Conservation (phyloP, 805 yeast species). For the Lipomyces oligophaga region DNA sequence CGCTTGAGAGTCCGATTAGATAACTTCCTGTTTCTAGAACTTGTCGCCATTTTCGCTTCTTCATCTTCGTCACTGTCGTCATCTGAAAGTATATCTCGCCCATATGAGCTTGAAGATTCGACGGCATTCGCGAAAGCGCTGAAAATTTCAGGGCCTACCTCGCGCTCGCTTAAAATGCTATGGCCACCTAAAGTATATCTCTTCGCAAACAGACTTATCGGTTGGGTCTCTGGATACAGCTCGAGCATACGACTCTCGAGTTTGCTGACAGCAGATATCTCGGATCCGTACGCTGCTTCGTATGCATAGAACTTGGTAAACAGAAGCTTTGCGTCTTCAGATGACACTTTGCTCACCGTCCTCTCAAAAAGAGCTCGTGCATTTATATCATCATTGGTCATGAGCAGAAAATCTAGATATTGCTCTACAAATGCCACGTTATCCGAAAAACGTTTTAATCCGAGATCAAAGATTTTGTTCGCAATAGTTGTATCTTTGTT, state of each 20-base stretch:
- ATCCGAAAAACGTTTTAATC: constrained; percentile 54
- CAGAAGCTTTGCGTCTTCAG: constrained; percentile 43
- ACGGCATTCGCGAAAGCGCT: no score
- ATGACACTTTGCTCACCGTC: constrained; percentile 54
- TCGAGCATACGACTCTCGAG: constrained; percentile 65
- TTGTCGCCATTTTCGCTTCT: not conserved
- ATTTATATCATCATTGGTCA: constrained; percentile 64
- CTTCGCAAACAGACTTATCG: constrained; percentile 40
- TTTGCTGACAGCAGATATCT: constrained; percentile 58
- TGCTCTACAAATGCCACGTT: constrained; percentile 60
- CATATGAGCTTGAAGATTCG: no score
- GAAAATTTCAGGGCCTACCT: constrained; percentile 18
- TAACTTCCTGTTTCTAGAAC: constrained; percentile 13
- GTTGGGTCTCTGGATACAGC: constrained; percentile 57
- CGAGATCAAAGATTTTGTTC: constrained; percentile 70
- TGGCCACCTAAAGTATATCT: constrained; percentile 34
- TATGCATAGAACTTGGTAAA: constrained; percentile 59
- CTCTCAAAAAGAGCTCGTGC: constrained; percentile 81
- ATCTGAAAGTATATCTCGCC: constrained; percentile 10
- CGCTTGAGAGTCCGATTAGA: constrained; percentile 10
- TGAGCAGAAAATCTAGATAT: constrained; percentile 69
- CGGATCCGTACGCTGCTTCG: constrained; percentile 63
- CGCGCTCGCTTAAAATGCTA: constrained; percentile 15
- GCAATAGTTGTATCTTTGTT: constrained; percentile 61
- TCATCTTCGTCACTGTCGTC: constrained; percentile 4